These are phyloP conservation scores for Bauhinia variegata DNA, from an alignment of 306 rosid genomes.

Conservation along the genomic window DNA sequence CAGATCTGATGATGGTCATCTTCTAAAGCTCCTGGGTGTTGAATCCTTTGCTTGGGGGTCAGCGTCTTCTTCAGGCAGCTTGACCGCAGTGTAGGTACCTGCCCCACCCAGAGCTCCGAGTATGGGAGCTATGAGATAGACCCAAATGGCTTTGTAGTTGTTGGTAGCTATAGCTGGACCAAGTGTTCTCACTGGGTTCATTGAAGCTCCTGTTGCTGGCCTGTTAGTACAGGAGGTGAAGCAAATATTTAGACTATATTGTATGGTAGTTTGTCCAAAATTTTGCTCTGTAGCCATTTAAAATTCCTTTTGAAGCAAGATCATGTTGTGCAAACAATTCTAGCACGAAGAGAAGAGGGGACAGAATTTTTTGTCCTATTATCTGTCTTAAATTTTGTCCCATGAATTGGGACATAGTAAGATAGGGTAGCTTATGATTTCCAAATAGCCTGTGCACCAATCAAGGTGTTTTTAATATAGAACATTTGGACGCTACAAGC, in stretches of 20 bases:
- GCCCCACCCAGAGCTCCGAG: conserved; percentile 84
- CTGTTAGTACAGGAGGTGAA: conserved; percentile 43
- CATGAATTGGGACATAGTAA: too few relatives aligned
- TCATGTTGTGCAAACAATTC: background rate
- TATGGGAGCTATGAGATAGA: conserved; percentile 80
- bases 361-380: too few relatives aligned
- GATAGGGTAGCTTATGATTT: background rate
- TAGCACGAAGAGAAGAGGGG: conserved; percentile 4
- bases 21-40: conserved; percentile 57
- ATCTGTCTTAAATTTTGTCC: too few relatives aligned
- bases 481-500: too few relatives aligned
- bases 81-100: conserved; percentile 72
- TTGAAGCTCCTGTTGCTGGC: conserved; percentile 73
- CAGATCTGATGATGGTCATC: conserved; percentile 42
- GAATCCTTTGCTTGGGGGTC: conserved; percentile 45
- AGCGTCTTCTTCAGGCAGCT: conserved; percentile 62
- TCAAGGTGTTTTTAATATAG: background rate
- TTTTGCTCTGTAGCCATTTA: background rate
- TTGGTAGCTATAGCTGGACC: conserved; percentile 88
- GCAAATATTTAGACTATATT: background rate
- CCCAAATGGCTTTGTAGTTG: conserved; percentile 82
- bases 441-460: background rate
- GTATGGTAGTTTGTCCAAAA: background rate
- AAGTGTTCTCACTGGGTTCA: conserved; percentile 87
- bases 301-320: background rate